phyloP scores from a whole-genome alignment of 495 filamentous ascomycete genomes.

The Tuber indicum region DNA sequence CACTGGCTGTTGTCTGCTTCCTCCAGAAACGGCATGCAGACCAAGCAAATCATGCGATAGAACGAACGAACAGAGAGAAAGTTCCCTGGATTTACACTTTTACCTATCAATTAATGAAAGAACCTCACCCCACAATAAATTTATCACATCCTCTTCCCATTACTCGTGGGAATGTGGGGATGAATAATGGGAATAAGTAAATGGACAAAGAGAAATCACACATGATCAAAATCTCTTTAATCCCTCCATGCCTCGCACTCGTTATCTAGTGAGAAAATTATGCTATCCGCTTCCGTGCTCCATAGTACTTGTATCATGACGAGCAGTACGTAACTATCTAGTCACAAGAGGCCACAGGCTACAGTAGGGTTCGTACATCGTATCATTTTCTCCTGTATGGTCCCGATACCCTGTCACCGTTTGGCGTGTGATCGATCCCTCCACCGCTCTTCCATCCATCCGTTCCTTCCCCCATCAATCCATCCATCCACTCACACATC shows the following conservation, averaged over 20 bases:
- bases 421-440: conserved; percentile 1
- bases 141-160: neutral
- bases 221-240: neutral
- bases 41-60: neutral
- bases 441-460: neutral
- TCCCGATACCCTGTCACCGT: neutral
- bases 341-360: neutral
- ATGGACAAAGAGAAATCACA: neutral
- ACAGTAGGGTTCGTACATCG: neutral
- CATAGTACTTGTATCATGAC: neutral
- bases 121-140: neutral
- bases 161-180: neutral
- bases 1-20: neutral
- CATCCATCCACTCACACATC: neutral
- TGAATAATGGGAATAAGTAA: neutral
- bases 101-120: neutral
- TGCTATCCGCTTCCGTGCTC: neutral
- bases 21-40: neutral
- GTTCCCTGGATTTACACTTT: neutral
- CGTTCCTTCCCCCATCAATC: neutral
- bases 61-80: neutral
- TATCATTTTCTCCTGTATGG: neutral
- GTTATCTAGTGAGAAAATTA: neutral
- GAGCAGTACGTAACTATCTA: neutral
- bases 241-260: neutral